Evolutionary conservation across 2,329 filamentous ascomycete genomes (phyloP).

Genomic region (Phaeophleospora eucalypticola): DNA sequence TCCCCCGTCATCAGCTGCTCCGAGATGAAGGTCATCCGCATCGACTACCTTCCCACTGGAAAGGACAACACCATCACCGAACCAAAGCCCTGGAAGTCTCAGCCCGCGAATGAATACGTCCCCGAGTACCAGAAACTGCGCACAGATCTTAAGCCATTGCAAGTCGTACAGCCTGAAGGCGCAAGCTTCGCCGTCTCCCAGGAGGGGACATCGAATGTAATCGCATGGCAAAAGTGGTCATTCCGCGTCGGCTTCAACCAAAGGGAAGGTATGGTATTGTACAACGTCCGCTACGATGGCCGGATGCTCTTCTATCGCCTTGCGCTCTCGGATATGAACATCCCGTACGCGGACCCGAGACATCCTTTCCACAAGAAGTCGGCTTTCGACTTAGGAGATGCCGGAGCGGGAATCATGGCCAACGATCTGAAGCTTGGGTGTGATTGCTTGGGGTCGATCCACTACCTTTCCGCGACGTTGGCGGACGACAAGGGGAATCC

Average conservation of each 20-base stretch:
- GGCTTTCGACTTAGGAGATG: slow-evolving; percentile 67
- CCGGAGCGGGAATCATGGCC: slow-evolving; percentile 61
- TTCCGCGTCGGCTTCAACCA: slow-evolving; percentile 60
- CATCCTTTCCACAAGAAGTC: slow-evolving; percentile 66
- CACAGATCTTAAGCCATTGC: slow-evolving; percentile 59
- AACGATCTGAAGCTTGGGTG: slow-evolving; percentile 68
- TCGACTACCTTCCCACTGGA: slow-evolving; percentile 66
- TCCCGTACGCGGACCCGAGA: slow-evolving; percentile 60
- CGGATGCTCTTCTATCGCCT: slow-evolving; percentile 65
- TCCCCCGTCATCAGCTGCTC: slow-evolving; percentile 63
- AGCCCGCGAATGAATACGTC: slow-evolving; percentile 62
- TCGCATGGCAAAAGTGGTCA: slow-evolving; percentile 62
- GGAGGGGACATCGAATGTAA: slow-evolving; percentile 48
- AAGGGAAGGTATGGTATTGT: slow-evolving; percentile 63
- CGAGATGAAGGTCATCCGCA: slow-evolving; percentile 61
- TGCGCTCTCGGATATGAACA: slow-evolving; percentile 64
- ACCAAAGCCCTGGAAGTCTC: slow-evolving; percentile 54
- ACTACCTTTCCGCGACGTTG: slow-evolving; percentile 60
- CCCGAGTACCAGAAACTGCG: slow-evolving; percentile 49
- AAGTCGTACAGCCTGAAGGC: slow-evolving; percentile 67
- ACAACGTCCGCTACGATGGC: slow-evolving; percentile 52
- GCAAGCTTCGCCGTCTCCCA: slow-evolving; percentile 58
- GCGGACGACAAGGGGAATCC: slow-evolving; percentile 54
- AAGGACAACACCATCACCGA: slow-evolving; percentile 56
- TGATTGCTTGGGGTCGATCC: slow-evolving; percentile 66